Conservation (phyloP, 345 rosid species). For the Corchorus capsularis region DNA sequence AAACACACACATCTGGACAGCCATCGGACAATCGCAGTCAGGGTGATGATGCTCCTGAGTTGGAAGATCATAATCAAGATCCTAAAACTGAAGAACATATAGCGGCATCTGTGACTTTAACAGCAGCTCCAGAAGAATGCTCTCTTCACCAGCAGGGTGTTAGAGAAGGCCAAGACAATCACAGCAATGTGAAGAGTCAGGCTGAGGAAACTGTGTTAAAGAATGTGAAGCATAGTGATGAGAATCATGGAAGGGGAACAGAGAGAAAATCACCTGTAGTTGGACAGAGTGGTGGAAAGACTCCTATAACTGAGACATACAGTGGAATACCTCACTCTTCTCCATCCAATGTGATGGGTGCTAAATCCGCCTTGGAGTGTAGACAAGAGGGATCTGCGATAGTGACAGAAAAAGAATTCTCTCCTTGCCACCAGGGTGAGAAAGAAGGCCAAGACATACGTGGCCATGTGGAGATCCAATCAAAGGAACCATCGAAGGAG, state of each 20-base stretch:
- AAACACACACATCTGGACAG: conserved; percentile 24
- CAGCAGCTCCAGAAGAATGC: conserved; percentile 16
- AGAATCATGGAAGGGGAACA: conserved; percentile 31
- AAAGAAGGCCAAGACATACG: too few species aligned
- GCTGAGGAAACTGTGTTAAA: conserved; percentile 31
- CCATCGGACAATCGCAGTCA: conserved; percentile 24
- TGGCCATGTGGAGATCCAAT: background rate
- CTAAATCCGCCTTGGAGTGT: background rate
- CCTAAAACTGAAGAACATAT: conserved; percentile 34
- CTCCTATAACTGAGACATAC: conserved; percentile 32
- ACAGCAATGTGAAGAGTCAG: conserved; percentile 29
- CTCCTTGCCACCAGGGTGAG: too few species aligned
- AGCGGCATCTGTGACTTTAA: background rate
- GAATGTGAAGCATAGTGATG: conserved; percentile 25
- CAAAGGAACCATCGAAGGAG: conserved; percentile 19
- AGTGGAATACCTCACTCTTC: conserved; percentile 16
- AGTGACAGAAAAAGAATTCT: background rate
- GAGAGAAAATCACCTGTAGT: conserved; percentile 33
- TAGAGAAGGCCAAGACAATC: conserved; percentile 30
- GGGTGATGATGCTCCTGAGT: conserved; percentile 20
- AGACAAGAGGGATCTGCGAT: conserved; percentile 18
- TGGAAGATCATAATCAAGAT: conserved; percentile 27
- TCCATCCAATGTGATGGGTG: conserved; percentile 17
- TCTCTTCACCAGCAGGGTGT: conserved; percentile 16
- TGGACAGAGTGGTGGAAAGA: conserved; percentile 31